Evolutionary conservation across 352 stramenopile species (phyloP), one percentile per base, ranked within the genome.

Genomic region (Globisporangium okanoganense): DNA sequence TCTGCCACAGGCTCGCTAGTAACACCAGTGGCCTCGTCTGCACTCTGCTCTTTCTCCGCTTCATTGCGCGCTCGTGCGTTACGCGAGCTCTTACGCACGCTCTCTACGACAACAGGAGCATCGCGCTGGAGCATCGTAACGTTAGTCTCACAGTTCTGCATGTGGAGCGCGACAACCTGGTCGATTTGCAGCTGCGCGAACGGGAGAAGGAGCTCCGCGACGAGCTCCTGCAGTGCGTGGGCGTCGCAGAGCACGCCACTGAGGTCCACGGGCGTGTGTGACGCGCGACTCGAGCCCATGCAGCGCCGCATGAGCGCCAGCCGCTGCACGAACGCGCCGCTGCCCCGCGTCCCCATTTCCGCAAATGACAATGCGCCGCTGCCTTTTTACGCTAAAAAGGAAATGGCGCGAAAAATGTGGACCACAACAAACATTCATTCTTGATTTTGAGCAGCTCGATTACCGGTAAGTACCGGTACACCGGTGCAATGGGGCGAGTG

Each of bases 101-200:
- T 61, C 24, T 27, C 41, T 24, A 29, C 29, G 5, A 16, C 20
- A 47, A 9, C 40, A 36, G 6, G 18, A 7, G 48, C 48, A 18
- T 18, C 13, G 10, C 16, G 2, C 5, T 40, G 27, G 27, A 18
- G 16, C 1, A 0, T 18, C 4, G 8, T 3, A 13, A 2, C 27
- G 6, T 12, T 29, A n/a, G n/a, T 18, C 5, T 40, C n/a, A 5
- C 25, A 4, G 3, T 53, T 33, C 56, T 72, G 58, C 25, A 69
- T 62, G 45, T 79, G 72, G 33, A 85, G 49, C 18, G 76, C 80
- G n/a, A 86, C 35, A 44, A 85, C 58, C 47, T 78, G 65, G 56
- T 86, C 74, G 50, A 90, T 64, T 12, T 70, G 64, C 36, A 72
- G 53, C 31, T 71, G 45, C 54, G 67, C 64, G 29, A 90, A 86